These are phyloP conservation scores for Cynara cardunculus DNA, from an alignment of 129 eudicot genomes.

Conservation along the genomic window DNA sequence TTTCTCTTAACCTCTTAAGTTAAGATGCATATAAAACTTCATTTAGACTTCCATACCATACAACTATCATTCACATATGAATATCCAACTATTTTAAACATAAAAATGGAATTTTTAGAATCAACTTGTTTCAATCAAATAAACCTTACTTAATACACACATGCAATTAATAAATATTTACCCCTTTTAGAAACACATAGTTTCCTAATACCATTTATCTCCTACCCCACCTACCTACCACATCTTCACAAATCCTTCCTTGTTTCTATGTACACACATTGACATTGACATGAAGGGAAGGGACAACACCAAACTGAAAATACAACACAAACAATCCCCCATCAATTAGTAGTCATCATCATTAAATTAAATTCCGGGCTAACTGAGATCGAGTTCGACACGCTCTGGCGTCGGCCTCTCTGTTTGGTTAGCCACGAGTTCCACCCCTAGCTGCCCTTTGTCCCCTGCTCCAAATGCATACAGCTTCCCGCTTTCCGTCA, in stretches of 20 bases:
- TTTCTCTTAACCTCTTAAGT: too few species aligned
- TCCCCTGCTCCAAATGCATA: constrained; percentile 93
- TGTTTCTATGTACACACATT: constrained; percentile 36
- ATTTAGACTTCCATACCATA: too few species aligned
- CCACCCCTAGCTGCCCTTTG: constrained; percentile 81
- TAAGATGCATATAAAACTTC: too few species aligned
- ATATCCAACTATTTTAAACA: background rate
- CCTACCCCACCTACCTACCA: constrained; percentile 17
- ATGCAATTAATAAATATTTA: constrained; percentile 28
- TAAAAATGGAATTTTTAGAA: background rate
- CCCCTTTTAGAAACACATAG: constrained; percentile 10
- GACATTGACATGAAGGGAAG: constrained; percentile 31
- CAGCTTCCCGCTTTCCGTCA: constrained; percentile 69
- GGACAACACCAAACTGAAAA: constrained; percentile 18
- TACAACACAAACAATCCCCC: constrained; percentile 17
- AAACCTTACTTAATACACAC: constrained; percentile 18
- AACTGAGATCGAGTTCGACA: constrained; percentile 78
- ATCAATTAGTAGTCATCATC: constrained; percentile 9
- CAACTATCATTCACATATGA: too few species aligned
- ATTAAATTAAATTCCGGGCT: constrained; percentile 3
- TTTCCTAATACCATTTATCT: constrained; percentile 16
- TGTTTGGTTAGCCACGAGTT: constrained; percentile 57
- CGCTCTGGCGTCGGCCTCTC: constrained; percentile 63
- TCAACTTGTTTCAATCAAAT: constrained; percentile 3
- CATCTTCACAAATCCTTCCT: constrained; percentile 30